A percentile compares a stretch with the other conserved stretches of the same genome.
These are phyloP conservation scores for Nematodospora valgi DNA, from an alignment of 805 yeast genomes.

Conservation along the genomic window DNA sequence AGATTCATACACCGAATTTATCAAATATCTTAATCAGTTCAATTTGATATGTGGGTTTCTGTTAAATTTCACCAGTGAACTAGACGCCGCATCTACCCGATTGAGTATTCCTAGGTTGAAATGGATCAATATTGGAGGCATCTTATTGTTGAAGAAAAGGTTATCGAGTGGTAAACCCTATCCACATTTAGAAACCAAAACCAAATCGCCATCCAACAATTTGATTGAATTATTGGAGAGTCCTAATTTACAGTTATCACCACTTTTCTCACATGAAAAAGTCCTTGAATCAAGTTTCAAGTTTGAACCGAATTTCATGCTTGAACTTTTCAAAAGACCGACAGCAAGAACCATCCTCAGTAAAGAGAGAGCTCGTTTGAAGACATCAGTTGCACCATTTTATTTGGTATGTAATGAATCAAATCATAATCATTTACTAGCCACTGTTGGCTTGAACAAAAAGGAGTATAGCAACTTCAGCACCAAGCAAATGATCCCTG, in stretches of 20 bases:
- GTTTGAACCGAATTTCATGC: conserved; percentile 2
- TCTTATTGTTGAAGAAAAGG: conserved; percentile 13
- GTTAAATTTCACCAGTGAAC: conserved; percentile 11
- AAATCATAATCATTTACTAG: conserved; percentile 28
- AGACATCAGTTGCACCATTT: conserved; percentile 42
- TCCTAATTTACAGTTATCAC: no score
- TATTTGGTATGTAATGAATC: conserved; percentile 47
- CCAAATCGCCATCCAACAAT: no score
- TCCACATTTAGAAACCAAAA: neutral
- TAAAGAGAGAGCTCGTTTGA: conserved; percentile 34
- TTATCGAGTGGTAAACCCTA: conserved; percentile 5
- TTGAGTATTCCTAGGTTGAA: conserved; percentile 8
- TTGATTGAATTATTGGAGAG: conserved; percentile 9
- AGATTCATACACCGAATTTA: conserved; percentile 3
- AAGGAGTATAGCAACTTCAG: conserved; percentile 12
- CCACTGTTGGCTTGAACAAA: conserved; percentile 21
- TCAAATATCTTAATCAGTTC: conserved; percentile 12
- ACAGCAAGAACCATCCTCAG: conserved; percentile 40
- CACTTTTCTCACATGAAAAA: conserved; percentile 3
- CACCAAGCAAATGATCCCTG: conserved; percentile 9
- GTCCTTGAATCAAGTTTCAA: conserved; percentile 1
- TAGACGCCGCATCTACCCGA: neutral
- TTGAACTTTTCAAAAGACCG: conserved; percentile 16
- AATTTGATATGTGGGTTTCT: conserved; percentile 18
- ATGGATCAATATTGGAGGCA: conserved; percentile 15